Base-by-base conservation (phyloP, 177 flowering plant genomes). In the Vitis hybrid region DNA sequence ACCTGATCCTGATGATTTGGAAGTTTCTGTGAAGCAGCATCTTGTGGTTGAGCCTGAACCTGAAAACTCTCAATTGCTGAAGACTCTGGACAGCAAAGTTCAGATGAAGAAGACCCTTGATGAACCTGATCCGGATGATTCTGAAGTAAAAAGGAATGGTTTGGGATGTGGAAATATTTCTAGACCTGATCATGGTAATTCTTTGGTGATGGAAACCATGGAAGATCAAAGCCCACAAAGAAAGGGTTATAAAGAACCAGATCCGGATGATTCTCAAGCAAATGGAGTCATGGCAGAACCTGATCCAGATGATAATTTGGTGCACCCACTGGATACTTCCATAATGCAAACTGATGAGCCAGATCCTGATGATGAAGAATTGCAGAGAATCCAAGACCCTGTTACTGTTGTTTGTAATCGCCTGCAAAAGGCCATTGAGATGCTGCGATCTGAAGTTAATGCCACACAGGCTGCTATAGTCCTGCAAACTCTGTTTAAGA, bases 301-400 rank as follows among this genome's bases (percentile, higher is more conserved):
- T 66, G 80, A 76, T 76, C 81, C 87, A 71, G 83, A 77, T 74
- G 83, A 82, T 58, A 56, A 31, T 56, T 14, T 66, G 31, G 72
- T 49, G 11, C 50, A 49, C 2, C 59, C 60, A 21, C 29, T 16
- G 52, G 80, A 10, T 55, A 52, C 61, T 52, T 56, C 76, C 19
- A 60, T 51, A 56, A 64, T 53, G 75, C 73, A 74, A n/a, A 75
- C 62, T 56, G 78, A 76, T 73, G 90, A 87, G 61, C 94, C 86
- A 39, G 90, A 89, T 83, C 88, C 89, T 11, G 89, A 87, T 83
- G 94, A 87, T 72, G 60, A 79, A 61, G 98, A 87, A 74, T 52
- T 94, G 57, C 81, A 67, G 78, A 86, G 89, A 75, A 92, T 94
- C 58, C 89, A 87, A 72, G 98, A 93, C 70, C 86, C 98, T n/a